phyloP scores from a whole-genome alignment of 352 stramenopile species.

The Phytopythium chamaehyphon region DNA sequence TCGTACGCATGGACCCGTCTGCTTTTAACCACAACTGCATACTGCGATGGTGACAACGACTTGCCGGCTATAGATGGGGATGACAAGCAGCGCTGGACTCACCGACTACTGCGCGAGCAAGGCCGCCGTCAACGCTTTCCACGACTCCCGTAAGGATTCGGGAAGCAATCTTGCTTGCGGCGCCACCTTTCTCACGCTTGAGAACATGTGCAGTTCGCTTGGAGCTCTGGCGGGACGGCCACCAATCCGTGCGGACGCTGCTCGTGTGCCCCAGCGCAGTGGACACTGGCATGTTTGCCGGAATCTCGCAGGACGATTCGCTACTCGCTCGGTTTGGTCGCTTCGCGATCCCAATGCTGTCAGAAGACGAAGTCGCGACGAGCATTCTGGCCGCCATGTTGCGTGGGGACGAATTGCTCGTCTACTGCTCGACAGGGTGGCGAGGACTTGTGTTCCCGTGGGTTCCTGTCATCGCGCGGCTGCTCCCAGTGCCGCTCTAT shows the following conservation, averaged over 20 bases:
- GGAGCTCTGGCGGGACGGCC: constrained; percentile 60
- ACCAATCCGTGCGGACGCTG: constrained; percentile 58
- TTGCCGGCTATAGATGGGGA: constrained; percentile 66
- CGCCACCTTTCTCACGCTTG: neutral
- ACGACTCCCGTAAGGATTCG: constrained; percentile 51
- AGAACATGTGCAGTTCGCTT: constrained; percentile 46
- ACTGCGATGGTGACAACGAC: no score
- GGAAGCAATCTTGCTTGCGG: neutral
- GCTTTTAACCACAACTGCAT: no score
- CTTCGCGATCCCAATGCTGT: constrained; percentile 46
- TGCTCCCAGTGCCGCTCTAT: constrained; percentile 53
- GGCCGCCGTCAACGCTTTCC: constrained; percentile 65
- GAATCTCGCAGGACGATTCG: constrained; percentile 12
- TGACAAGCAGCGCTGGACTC: constrained; percentile 56
- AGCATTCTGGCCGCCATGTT: constrained; percentile 54
- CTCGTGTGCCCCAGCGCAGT: constrained; percentile 71
- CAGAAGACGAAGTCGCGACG: constrained; percentile 41
- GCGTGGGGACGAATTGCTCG: constrained; percentile 45
- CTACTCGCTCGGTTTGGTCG: constrained; percentile 18
- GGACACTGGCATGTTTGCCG: constrained; percentile 76
- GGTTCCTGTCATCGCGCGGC: constrained; percentile 34
- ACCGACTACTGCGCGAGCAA: constrained; percentile 81
- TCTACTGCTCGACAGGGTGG: constrained; percentile 68
- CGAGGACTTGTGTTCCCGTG: constrained; percentile 45
- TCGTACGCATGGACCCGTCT: constrained; percentile 45